Evolutionary conservation across 2,329 filamentous ascomycete species (phyloP).

Genomic region (Fusarium udum): DNA sequence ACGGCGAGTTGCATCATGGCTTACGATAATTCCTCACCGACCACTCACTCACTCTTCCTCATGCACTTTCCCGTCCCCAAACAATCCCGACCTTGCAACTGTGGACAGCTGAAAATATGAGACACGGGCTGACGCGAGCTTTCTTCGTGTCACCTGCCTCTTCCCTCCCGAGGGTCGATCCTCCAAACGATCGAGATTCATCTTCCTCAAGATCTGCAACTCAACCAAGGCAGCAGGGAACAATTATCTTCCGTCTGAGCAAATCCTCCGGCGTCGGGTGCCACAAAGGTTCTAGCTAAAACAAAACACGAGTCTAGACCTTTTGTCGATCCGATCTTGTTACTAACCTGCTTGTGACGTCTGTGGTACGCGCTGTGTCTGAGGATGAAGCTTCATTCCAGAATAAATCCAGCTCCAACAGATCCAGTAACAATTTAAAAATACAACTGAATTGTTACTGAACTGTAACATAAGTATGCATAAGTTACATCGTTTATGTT

Average conservation of each 20-base stretch:
- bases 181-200: slow-evolving; percentile 29
- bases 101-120: slow-evolving; percentile 8
- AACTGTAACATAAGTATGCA: not conserved
- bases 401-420: not conserved
- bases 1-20: not conserved
- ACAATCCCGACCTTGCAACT: not conserved
- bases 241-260: slow-evolving; percentile 1
- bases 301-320: not conserved
- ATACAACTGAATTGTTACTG: not conserved
- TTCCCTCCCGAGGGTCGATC: slow-evolving; percentile 16
- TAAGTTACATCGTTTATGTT: not conserved
- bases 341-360: slow-evolving; percentile 10
- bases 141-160: not conserved
- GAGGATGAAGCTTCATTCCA: too few relatives aligned
- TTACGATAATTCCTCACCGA: slow-evolving; percentile 13
- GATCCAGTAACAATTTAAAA: not conserved
- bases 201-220: slow-evolving; percentile 15
- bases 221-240: slow-evolving; percentile 6
- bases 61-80: slow-evolving; percentile 9
- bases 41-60: not conserved
- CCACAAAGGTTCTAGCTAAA: slow-evolving; percentile 14
- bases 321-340: not conserved
- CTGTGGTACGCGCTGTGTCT: not conserved
- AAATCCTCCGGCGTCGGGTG: not conserved
- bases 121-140: slow-evolving; percentile 25